Base-by-base conservation (phyloP, 441 rosid species). In the Viola pubescens region DNA sequence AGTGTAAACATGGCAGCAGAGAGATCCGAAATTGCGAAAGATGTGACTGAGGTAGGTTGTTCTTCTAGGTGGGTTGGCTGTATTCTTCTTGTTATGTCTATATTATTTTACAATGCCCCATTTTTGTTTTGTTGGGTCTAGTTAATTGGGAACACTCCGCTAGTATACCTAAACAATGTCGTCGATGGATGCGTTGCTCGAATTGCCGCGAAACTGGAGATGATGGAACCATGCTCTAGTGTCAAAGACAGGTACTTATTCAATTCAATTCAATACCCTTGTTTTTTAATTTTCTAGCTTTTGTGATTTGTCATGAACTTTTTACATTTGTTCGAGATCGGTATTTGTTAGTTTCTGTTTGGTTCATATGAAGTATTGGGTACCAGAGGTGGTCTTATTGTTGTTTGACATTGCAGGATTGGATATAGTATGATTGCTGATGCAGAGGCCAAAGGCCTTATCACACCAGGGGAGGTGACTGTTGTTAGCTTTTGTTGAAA, bases 181-280 rank as follows among this genome's bases (percentile, higher is more conserved):
- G 80, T 82, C 42, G 85, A 85, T 60, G 81, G 84, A 41, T 89
- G 89, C 53, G 87, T 83, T 70, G 90, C 83, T 56, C 92, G 85
- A 34, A 64, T 89, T 64, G 92, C 97, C 68, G 95, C 90, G 3
- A 26, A 87, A 74, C 82, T 87, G 8, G 95, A 87, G 78, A 75
- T 77, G 76, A 85, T 87, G 95, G 92, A 87, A 58, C 97, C 97
- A 0, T 87, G 97, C 59, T 85, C 97, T 1, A 89, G 92, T 48
- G 92, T 89, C 72, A 87, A 89, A 71, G 97, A 89, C 79, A 87
- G 97, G 92, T 87, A 69, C 38, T 7, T 1, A 4, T 50, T 13
- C 26, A 3, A 11, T 56, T 40, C n/a, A 16, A n/a, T 41, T 9
- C 4, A 5, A 56, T 39, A n/a, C n/a, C 2, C 9, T 34, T 37